These are phyloP conservation scores for Corymbia citriodora DNA, from an alignment of 441 rosid genomes.

Conservation along the genomic window DNA sequence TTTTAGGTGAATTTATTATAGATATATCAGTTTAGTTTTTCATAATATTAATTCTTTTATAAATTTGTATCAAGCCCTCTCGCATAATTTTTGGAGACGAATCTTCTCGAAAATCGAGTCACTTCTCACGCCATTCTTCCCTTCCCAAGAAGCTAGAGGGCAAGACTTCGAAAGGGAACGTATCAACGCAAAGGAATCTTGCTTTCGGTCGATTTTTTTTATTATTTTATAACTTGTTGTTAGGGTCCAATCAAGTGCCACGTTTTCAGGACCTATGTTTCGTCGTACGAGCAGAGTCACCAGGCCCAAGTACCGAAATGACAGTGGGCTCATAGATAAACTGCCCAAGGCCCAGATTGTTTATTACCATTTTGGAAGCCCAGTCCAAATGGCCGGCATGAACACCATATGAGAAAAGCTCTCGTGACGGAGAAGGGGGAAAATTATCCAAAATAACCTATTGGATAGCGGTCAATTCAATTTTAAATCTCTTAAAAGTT, in stretches of 20 bases:
- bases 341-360: not conserved
- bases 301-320: not conserved
- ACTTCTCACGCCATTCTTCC: not conserved
- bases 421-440: too few species aligned
- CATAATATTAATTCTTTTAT: too few species aligned
- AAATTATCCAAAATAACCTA: too few species aligned
- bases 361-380: too few species aligned
- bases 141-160: not conserved
- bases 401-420: too few species aligned
- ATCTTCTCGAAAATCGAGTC: not conserved
- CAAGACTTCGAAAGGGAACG: not conserved
- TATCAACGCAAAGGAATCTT: not conserved
- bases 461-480: too few species aligned
- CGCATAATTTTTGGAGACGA: not conserved
- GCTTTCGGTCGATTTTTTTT: not conserved
- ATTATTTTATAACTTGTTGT: too few species aligned
- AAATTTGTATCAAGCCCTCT: too few species aligned
- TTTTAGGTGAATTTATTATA: too few species aligned
- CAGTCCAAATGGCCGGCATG: too few species aligned
- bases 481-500: too few species aligned
- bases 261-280: not conserved
- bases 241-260: not conserved
- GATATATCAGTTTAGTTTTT: too few species aligned
- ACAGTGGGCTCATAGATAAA: not conserved
- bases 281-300: not conserved